A percentile compares a stretch with the other conserved stretches of the same genome.
These are phyloP conservation scores for Chondrus crispus DNA, from an alignment of 23 red algal genomes.

Conservation along the genomic window DNA sequence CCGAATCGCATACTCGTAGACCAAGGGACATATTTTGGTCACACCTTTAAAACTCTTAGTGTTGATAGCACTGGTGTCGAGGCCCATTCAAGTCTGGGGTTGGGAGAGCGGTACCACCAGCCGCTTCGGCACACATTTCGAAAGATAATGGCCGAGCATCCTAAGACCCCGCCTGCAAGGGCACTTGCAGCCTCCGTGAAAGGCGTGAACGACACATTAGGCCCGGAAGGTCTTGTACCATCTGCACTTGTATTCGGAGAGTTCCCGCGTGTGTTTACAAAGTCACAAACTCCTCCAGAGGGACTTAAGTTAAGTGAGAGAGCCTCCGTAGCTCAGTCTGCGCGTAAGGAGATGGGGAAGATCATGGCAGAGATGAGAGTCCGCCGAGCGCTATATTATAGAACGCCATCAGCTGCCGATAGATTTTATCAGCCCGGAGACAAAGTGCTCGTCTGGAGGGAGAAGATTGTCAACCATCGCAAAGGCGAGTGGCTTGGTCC, in stretches of 20 bases:
- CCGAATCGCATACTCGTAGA: constrained; percentile 12
- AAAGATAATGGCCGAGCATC: constrained; percentile 4
- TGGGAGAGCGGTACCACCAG: constrained; percentile 9
- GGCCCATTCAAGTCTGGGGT: background rate
- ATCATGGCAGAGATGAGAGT: background rate
- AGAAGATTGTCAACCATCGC: background rate
- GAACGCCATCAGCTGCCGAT: background rate
- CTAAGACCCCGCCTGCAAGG: background rate
- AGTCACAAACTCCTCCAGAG: background rate
- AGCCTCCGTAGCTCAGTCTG: background rate
- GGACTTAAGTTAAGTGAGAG: background rate
- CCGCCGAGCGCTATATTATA: background rate
- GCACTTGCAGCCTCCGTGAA: background rate
- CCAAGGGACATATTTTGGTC: constrained; percentile 6
- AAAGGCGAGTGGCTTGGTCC: background rate
- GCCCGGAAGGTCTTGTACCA: background rate
- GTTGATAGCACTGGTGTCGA: too few relatives aligned
- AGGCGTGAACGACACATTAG: constrained; percentile 3
- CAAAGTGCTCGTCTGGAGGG: background rate
- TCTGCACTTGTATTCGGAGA: constrained; percentile 41
- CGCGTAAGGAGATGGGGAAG: constrained; percentile 15
- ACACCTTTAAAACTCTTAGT: too few relatives aligned
- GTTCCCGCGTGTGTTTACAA: background rate
- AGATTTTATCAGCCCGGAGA: background rate
- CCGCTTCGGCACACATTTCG: constrained; percentile 3